phyloP scores from a whole-genome alignment of 495 filamentous ascomycete species.

The Aspergillus heteromorphus region DNA sequence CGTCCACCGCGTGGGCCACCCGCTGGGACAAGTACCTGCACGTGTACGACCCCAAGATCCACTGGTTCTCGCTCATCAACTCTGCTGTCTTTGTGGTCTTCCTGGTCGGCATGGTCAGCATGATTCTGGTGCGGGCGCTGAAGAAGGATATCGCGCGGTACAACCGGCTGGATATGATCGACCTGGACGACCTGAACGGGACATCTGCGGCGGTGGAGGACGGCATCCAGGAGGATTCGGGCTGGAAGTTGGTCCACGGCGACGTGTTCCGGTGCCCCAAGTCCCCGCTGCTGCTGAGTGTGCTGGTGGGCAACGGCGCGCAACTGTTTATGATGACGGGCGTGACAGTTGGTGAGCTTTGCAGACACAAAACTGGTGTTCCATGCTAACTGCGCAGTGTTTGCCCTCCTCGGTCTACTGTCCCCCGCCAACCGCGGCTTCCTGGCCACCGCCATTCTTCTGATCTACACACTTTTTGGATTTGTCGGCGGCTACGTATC shows the following conservation, averaged over 20 bases:
- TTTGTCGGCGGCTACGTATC: slow-evolving; percentile 92
- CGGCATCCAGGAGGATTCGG: slow-evolving; percentile 93
- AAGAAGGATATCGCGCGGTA: slow-evolving; percentile 94
- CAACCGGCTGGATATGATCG: slow-evolving; percentile 83
- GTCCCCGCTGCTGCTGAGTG: slow-evolving; percentile 74
- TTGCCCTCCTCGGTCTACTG: slow-evolving; percentile 89
- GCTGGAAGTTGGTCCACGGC: slow-evolving; percentile 97
- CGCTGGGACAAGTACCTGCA: slow-evolving; percentile 97
- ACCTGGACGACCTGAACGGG: slow-evolving; percentile 75
- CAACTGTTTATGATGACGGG: slow-evolving; percentile 98
- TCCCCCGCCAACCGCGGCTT: slow-evolving; percentile 93
- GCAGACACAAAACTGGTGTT: background rate
- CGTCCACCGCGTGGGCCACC: slow-evolving; percentile 83
- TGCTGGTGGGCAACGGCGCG: slow-evolving; percentile 88
- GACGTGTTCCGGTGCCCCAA: slow-evolving; percentile 91
- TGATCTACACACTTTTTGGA: slow-evolving; percentile 88
- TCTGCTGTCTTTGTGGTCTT: slow-evolving; percentile 90
- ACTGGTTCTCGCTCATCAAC: slow-evolving; percentile 97
- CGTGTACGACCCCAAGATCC: slow-evolving; percentile 91
- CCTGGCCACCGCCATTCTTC: slow-evolving; percentile 81
- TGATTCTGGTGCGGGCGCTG: slow-evolving; percentile 78
- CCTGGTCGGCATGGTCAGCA: slow-evolving; percentile 82
- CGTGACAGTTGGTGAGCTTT: slow-evolving; percentile 65
- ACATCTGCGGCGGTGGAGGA: slow-evolving; percentile 73
- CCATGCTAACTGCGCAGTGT: slow-evolving; percentile 37